Evolutionary conservation across 2,329 filamentous ascomycete species (phyloP), one percentile per base, ranked within the genome.

Genomic region (Diaporthe sp.): DNA sequence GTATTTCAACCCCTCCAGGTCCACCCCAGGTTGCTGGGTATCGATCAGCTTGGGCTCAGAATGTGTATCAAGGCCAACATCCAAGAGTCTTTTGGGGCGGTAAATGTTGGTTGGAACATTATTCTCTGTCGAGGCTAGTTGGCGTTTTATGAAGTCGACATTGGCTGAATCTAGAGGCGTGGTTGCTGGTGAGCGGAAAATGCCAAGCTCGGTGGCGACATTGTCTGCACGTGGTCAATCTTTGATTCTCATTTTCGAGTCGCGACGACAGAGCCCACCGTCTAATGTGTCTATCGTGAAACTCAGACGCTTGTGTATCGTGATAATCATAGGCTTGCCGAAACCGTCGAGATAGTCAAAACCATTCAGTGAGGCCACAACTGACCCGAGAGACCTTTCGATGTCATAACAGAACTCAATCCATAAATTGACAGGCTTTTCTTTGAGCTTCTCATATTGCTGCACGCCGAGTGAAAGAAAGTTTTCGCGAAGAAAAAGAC

Each of bases 401-500:
- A 42, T 4, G 40, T 42, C 40, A 12, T 13, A 42, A 15, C 40
- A 42, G 40, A 42, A 42, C 13, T 42, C 40, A 42, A 42, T 15
- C 40, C 57, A 60, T 12, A 60, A 22, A 25, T 17, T 3, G 12
- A 60, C 10, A n/a, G 8, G 22, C 22, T 40, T 1, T 58, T 5
- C 4, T 9, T 25, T 35, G 12, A n/a, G 17, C 1, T 0, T 13
- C 5, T 2, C 57, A 40, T 4, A 5, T 10, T 0, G 22, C 13
- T 0, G 0, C 22, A 2, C 22, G 3, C 6, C 1, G 35, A 40
- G 8, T 15, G 30, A 58, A 17, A 33, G 28, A 22, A 66, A 22
- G 10, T 50, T 28, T 22, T 35, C 12, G 7, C 28, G 61, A 13
- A 66, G 42, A 13, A 66, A 33, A 17, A 7, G 42, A n/a, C 42